A percentile compares a stretch with the other conserved stretches of the same genome.
Evolutionary conservation across 352 stramenopile genomes (phyloP).

Genomic region (Thraustotheca clavata): DNA sequence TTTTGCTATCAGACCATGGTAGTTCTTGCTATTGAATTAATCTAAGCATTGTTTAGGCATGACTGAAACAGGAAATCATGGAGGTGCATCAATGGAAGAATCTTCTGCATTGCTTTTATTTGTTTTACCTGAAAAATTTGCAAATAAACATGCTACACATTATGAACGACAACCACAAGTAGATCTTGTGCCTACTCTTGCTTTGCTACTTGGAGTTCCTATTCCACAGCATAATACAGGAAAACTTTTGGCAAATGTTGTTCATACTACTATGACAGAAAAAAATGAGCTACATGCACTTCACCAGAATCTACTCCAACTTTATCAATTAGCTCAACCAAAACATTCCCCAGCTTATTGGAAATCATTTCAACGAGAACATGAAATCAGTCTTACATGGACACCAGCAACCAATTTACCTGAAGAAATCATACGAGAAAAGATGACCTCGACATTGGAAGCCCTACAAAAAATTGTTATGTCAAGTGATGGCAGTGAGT

Average conservation of each 20-base stretch:
- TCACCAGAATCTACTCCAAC: slow-evolving; percentile 51
- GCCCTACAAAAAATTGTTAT: slow-evolving; percentile 41
- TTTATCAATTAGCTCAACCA: slow-evolving; percentile 37
- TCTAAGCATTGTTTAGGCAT: slow-evolving; percentile 31
- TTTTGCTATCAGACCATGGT: slow-evolving; percentile 80
- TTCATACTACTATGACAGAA: slow-evolving; percentile 26
- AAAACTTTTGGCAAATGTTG: slow-evolving; percentile 47
- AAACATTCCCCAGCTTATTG: slow-evolving; percentile 35
- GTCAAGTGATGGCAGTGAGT: slow-evolving; percentile 70
- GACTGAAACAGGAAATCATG: slow-evolving; percentile 84
- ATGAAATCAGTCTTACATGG: slow-evolving; percentile 22
- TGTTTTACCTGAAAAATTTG: slow-evolving; percentile 34
- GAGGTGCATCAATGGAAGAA: slow-evolving; percentile 74
- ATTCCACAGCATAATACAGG: slow-evolving; percentile 66
- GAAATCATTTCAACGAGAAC: slow-evolving; percentile 28
- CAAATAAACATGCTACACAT: slow-evolving; percentile 13
- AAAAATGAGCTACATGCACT: slow-evolving; percentile 26
- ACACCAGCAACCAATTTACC: not conserved
- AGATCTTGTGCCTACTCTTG: slow-evolving; percentile 79
- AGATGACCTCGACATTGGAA: slow-evolving; percentile 33
- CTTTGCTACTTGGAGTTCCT: slow-evolving; percentile 51
- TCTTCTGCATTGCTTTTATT: slow-evolving; percentile 78
- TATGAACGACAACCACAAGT: slow-evolving; percentile 39
- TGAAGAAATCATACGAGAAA: not conserved
- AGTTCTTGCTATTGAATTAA: not conserved